Base-by-base conservation (phyloP, 176 grass and related monocot species). In the Cenchrus fungigraminus region DNA sequence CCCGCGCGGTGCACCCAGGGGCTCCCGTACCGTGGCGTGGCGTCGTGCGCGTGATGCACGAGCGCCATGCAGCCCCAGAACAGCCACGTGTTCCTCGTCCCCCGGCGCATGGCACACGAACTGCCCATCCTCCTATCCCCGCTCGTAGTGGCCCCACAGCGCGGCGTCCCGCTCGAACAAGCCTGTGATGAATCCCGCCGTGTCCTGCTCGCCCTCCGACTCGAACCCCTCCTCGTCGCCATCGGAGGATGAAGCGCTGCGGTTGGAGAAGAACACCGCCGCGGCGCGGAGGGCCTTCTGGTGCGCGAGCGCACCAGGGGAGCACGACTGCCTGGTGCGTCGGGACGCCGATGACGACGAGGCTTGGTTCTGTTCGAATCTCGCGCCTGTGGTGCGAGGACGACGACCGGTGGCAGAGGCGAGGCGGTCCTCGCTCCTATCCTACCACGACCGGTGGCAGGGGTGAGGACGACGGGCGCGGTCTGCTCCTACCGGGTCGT, bases 31-130 rank as follows among this genome's bases (percentile, higher is more conserved):
- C 79, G 90, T 15, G 74, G 90, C 7, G 45, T 74, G 46, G 82
- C 60, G 19, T 72, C 10, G 22, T 55, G 86, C 16, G 92, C 83
- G 80, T 93, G 95, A 54, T 91, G 91, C 83, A 87, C 60, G 86
- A 98, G 90, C 59, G 79, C 68, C 4, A 58, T 1, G 49, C 88
- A 91, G 37, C 83, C 84, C 20, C 12, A 25, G 85, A 84, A 95
- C 65, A 65, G 83, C 57, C 78, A 74, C 82, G 54, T 79, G 74
- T 45, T 89, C 44, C 89, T 53, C 57, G 61, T 76, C 49, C 76
- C 90, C 53, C 79, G 54, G 44, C 79, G 55, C 92, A 98, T 13
- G 82, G 86, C 95, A 98, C 42, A n/a, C 6, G 82, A 98, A 98
- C 71, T 86, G 76, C 34, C 89, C 87, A 0, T 68, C 74, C 71